These are phyloP conservation scores for Boletus fagicola DNA, from an alignment of 768 basidiomycete species.

Conservation along the genomic window DNA sequence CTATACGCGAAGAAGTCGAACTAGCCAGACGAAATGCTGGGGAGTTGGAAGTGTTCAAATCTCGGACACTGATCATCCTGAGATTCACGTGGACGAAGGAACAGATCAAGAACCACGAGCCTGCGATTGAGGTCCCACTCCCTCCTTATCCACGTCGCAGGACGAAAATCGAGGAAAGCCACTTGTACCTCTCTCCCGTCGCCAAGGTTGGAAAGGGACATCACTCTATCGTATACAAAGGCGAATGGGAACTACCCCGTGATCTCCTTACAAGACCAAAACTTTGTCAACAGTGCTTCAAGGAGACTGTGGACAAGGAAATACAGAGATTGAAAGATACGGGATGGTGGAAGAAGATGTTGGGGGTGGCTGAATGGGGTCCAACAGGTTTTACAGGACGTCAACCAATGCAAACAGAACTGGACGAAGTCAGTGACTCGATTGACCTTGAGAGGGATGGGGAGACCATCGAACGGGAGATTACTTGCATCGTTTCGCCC, in stretches of 20 bases:
- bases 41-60: constrained; percentile 13
- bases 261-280: constrained; percentile 34
- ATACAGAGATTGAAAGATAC: constrained; percentile 21
- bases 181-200: constrained; percentile 46
- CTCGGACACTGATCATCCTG: constrained; percentile 20
- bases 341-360: constrained; percentile 22
- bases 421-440: constrained; percentile 1
- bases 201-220: constrained; percentile 43
- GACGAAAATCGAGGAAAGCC: constrained; percentile 38
- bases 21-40: constrained; percentile 5
- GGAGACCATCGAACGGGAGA: constrained; percentile 20
- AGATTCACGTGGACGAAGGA: constrained; percentile 19
- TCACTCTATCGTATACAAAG: constrained; percentile 53
- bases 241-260: constrained; percentile 53
- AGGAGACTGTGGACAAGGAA: constrained; percentile 28
- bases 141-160: constrained; percentile 25
- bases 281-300: constrained; percentile 41
- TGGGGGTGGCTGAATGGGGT: constrained; percentile 13
- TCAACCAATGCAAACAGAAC: not conserved
- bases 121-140: constrained; percentile 31
- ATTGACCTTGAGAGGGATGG: not conserved
- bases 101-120: constrained; percentile 25
- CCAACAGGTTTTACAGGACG: constrained; percentile 6
- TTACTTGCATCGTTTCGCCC: constrained; percentile 10
- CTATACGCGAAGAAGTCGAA: not conserved